Conservation (phyloP, 1,284 basidiomycete genomes). For the Polyporus tsugae region DNA sequence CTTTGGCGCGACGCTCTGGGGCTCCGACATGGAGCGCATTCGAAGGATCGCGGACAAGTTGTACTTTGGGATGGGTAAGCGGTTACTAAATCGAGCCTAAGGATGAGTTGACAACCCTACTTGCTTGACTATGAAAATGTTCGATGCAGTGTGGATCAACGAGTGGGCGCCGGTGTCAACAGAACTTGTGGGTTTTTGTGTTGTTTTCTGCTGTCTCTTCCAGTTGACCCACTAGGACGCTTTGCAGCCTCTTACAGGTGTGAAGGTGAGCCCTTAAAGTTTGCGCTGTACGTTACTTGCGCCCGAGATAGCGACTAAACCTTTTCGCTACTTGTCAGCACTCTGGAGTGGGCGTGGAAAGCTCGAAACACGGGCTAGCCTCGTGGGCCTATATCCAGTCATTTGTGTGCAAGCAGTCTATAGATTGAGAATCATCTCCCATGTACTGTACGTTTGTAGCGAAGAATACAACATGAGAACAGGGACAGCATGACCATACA, state of each 20-base stretch:
- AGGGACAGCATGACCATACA: not conserved
- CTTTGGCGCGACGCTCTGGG: constrained; percentile 21
- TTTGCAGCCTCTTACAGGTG: not conserved
- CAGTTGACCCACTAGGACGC: not conserved
- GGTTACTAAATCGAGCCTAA: not conserved
- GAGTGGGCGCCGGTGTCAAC: constrained; percentile 11
- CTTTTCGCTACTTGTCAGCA: constrained; percentile 7
- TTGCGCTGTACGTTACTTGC: not conserved
- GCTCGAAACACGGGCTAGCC: constrained; percentile 22
- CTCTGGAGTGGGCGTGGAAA: constrained; percentile 22
- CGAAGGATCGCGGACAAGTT: constrained; percentile 16
- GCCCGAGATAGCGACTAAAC: not conserved
- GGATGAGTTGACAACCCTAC: not conserved
- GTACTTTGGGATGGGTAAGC: constrained; percentile 17
- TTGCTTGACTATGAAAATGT: not conserved
- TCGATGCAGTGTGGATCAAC: constrained; percentile 24
- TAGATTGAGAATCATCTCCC: not conserved
- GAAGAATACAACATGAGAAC: not conserved
- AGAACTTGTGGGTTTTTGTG: constrained; percentile 15
- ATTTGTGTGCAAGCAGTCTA: constrained; percentile 8
- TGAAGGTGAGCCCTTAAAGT: not conserved
- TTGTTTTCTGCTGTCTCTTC: not conserved
- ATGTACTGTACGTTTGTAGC: not conserved
- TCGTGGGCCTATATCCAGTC: constrained; percentile 24
- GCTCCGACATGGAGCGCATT: constrained; percentile 13